Evolutionary conservation across 805 yeast genomes (phyloP).

Genomic region (Yarrowia sp.): DNA sequence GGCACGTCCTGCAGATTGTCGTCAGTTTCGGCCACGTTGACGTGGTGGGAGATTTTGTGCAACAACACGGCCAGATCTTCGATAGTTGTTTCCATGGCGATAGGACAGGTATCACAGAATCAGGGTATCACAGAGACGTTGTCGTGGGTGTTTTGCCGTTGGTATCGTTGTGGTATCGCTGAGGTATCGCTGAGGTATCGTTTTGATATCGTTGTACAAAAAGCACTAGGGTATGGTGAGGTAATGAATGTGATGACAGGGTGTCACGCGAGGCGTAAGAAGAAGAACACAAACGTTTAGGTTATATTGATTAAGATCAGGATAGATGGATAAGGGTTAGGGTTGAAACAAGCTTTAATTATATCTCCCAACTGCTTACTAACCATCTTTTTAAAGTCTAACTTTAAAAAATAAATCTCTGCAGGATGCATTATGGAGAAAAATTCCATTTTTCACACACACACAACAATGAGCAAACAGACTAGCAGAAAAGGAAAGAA

Average conservation of each 20-base stretch:
- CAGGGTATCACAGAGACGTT: background rate
- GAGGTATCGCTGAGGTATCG: background rate
- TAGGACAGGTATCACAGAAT: background rate
- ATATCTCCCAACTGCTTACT: background rate
- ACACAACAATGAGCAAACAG: slow-evolving; percentile 21
- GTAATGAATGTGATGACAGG: background rate
- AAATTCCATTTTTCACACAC: background rate
- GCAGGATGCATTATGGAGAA: slow-evolving; percentile 19
- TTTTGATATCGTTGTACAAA: too few species aligned
- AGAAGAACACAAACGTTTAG: too few species aligned
- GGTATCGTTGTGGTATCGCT: background rate
- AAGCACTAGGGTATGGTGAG: background rate
- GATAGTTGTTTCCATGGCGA: background rate
- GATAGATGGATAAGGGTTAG: background rate
- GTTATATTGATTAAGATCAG: too few species aligned
- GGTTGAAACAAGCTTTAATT: too few species aligned
- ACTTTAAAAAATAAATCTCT: slow-evolving; percentile 9
- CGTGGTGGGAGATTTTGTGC: background rate
- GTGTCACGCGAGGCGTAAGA: background rate
- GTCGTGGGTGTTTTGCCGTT: background rate
- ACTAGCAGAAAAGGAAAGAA: slow-evolving; percentile 75
- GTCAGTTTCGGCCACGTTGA: background rate
- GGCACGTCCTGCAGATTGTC: background rate
- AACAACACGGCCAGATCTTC: background rate
- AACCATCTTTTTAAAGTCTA: background rate